Base-by-base conservation (phyloP, 106 monocot genomes). In the Agapanthus africanus region DNA sequence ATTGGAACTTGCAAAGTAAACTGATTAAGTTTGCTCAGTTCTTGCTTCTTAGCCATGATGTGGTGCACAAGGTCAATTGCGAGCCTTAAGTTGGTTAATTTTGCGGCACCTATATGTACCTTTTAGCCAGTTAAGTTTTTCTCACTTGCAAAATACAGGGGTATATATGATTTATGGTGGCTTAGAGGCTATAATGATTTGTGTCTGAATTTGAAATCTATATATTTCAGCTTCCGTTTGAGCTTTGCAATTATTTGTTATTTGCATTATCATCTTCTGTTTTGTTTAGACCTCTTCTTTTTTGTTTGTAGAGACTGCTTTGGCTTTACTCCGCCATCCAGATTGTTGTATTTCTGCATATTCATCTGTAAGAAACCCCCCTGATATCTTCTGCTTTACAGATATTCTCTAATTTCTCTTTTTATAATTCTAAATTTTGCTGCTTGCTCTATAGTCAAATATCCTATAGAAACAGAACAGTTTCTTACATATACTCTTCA, bases 331-430 rank as follows among this genome's bases (percentile, higher is more conserved):
- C 39, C 85, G 95, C 1, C 95, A 95, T 71, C 95, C 95, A 41
- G 95, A 95, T 79, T 91, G 81, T 63, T 91, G 95, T 44, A 84
- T 95, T 40, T 95, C 91, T 80, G 95, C 91, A 59, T 91, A 95
- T 44, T 95, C 91, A 71, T 91, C 81, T 78, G 95, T 95, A 85
- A 67, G 90, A 2, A 59, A 38, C 51, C 33, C 18, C 25, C 16
- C 23, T 18, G n/a, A 6, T 61, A 56, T 56, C 56, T 56, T 56
- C 27, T 56, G 1, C 30, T 56, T 9, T 19, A 11, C 4, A 1
- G 16, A 28, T 56, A 30, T 3, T 30, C 52, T 56, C 26, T 30
- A 56, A 56, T 56, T 30, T 25, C 28, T 28, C 14, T 1, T 56
- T 28, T 28, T 11, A 13, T 56, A 30, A 7, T 56, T 3, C 50